phyloP scores from a whole-genome alignment of 2,329 filamentous ascomycete species.

The Dothideomycetidae sp. region DNA sequence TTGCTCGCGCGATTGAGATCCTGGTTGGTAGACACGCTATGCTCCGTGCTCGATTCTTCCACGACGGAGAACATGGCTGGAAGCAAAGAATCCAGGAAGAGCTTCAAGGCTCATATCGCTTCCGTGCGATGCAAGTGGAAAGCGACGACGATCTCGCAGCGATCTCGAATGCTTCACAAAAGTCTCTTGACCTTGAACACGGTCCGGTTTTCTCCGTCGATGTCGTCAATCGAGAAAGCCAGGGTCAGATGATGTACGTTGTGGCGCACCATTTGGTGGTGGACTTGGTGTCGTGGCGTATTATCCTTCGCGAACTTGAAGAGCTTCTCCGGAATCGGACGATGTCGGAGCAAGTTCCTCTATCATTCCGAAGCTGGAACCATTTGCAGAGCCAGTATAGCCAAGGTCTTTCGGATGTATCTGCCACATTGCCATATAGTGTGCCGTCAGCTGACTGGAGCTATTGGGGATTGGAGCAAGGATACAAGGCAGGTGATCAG shows the following conservation, averaged over 20 bases:
- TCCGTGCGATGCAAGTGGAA: slow-evolving; percentile 10
- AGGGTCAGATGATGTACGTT: slow-evolving; percentile 22
- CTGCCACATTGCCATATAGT: neutral
- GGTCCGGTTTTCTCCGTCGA: slow-evolving; percentile 26
- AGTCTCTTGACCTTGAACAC: slow-evolving; percentile 19
- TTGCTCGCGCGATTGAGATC: slow-evolving; percentile 14
- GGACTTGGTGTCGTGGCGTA: slow-evolving; percentile 27
- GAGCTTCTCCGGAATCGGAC: slow-evolving; percentile 10
- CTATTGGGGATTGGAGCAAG: neutral
- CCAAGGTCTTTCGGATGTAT: neutral
- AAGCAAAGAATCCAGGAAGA: slow-evolving; percentile 19
- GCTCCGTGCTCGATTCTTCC: slow-evolving; percentile 26
- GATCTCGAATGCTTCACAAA: neutral
- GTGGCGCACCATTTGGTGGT: slow-evolving; percentile 25
- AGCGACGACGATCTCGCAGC: neutral
- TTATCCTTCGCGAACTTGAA: slow-evolving; percentile 26
- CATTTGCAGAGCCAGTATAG: neutral
- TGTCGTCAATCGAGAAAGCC: slow-evolving; percentile 26
- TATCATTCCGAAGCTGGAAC: neutral
- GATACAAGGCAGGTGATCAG: neutral
- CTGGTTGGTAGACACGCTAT: slow-evolving; percentile 26
- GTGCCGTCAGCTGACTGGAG: neutral
- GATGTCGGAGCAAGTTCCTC: slow-evolving; percentile 10
- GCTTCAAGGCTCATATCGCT: slow-evolving; percentile 20
- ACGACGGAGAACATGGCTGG: slow-evolving; percentile 20